Evolutionary conservation across 345 rosid species (phyloP).

Genomic region (Nephelium lappaceum): DNA sequence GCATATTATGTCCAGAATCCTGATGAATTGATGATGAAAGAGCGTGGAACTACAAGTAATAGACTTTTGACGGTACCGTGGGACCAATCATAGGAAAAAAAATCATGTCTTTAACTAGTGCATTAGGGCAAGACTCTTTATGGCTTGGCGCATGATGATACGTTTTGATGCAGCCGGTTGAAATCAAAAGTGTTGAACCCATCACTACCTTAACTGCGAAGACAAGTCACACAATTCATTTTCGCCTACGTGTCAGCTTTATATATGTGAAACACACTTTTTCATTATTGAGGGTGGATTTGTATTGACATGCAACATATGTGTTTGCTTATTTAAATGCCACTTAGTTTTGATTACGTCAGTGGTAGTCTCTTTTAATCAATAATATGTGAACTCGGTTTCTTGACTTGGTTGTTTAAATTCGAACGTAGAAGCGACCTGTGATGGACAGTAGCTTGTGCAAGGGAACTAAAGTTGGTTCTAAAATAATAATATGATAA

Average conservation of each 20-base stretch:
- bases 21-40: too few species aligned
- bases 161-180: background rate
- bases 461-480: background rate
- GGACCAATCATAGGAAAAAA: background rate
- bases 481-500: background rate
- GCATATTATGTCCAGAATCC: too few species aligned
- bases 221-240: background rate
- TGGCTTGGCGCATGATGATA: background rate
- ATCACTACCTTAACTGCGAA: background rate
- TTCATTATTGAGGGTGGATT: background rate
- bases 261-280: background rate
- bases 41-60: too few species aligned
- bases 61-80: background rate
- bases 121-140: background rate
- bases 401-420: background rate
- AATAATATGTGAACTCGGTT: background rate
- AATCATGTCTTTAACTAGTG: background rate
- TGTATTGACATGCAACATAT: background rate
- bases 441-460: background rate
- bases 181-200: background rate
- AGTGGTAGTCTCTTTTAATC: background rate
- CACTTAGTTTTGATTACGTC: background rate
- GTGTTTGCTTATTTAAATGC: background rate
- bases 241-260: background rate
- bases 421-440: too few species aligned